phyloP scores from a whole-genome alignment of 495 filamentous ascomycete genomes.

The Hypomontagnella submonticulosa region DNA sequence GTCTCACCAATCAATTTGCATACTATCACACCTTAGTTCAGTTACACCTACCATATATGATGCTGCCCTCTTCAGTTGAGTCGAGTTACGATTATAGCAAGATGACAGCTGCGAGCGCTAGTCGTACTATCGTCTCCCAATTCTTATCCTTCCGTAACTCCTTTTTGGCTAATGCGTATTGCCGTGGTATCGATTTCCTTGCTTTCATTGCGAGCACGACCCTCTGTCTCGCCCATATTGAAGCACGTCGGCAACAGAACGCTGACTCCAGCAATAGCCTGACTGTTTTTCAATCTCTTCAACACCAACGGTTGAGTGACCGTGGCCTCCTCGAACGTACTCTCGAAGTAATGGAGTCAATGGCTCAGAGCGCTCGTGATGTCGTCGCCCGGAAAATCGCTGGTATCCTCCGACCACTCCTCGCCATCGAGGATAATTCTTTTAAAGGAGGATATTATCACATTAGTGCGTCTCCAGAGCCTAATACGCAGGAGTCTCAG shows the following conservation, averaged over 20 bases:
- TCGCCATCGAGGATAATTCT: conserved; percentile 42
- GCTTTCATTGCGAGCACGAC: conserved; percentile 51
- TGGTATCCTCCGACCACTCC: conserved; percentile 36
- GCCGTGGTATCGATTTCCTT: conserved; percentile 54
- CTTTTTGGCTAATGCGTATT: conserved; percentile 41
- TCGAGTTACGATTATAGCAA: conserved; percentile 50
- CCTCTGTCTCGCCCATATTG: conserved; percentile 50
- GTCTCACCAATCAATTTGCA: conserved; percentile 48
- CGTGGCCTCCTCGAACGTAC: conserved; percentile 58
- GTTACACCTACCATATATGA: conserved; percentile 53
- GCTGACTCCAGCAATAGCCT: not conserved
- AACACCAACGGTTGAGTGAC: conserved; percentile 55
- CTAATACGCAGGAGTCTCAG: conserved; percentile 5
- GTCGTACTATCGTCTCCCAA: conserved; percentile 51
- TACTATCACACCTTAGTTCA: conserved; percentile 51
- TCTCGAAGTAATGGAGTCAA: conserved; percentile 51
- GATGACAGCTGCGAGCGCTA: conserved; percentile 51
- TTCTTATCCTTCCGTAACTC: conserved; percentile 51
- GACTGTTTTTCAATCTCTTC: conserved; percentile 48
- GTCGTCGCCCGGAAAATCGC: conserved; percentile 22
- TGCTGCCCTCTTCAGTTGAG: conserved; percentile 30
- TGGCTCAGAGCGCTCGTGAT: conserved; percentile 21
- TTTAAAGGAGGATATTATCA: conserved; percentile 16
- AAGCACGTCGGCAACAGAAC: conserved; percentile 38
- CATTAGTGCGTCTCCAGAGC: conserved; percentile 15